Evolutionary conservation across 164 flowering plant species (phyloP).

Genomic region (Berberis thunbergii): DNA sequence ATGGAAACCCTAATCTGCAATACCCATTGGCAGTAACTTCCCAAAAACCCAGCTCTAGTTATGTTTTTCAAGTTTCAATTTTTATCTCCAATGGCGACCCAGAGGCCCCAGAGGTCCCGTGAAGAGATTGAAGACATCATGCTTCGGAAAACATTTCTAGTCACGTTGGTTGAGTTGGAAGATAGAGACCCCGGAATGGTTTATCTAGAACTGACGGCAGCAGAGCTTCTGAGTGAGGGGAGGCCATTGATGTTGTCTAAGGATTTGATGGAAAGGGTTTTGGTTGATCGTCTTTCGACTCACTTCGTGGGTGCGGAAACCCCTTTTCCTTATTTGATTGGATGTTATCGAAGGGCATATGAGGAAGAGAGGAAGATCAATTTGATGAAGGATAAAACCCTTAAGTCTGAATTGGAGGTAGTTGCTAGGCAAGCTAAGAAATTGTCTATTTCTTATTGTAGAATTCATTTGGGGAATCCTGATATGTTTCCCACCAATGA

Average conservation of each 20-base stretch:
- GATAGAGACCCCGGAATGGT: conserved; percentile 40
- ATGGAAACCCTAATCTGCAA: background rate
- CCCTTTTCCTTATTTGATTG: conserved; percentile 61
- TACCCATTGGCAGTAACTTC: background rate
- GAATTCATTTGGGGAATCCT: conserved; percentile 75
- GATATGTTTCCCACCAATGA: conserved; percentile 42
- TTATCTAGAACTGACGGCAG: conserved; percentile 78
- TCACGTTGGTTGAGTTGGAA: conserved; percentile 43
- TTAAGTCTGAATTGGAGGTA: conserved; percentile 58
- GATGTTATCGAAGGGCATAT: conserved; percentile 70
- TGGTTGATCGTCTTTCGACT: conserved; percentile 75
- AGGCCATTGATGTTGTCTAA: conserved; percentile 40
- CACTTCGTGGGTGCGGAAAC: conserved; percentile 44
- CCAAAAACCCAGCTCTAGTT: background rate
- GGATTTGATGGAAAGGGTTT: conserved; percentile 64
- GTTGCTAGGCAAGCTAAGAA: conserved; percentile 59
- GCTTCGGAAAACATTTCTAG: conserved; percentile 68
- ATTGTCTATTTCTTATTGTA: conserved; percentile 54
- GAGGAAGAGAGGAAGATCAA: conserved; percentile 72
- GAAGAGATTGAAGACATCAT: conserved; percentile 77
- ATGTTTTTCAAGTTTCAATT: background rate
- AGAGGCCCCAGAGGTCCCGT: conserved; percentile 49
- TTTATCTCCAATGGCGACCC: conserved; percentile 38
- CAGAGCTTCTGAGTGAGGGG: conserved; percentile 84
- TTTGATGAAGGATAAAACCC: conserved; percentile 61